Evolutionary conservation across 1,284 basidiomycete species (phyloP).

Genomic region (Violaceomyces palustris): DNA sequence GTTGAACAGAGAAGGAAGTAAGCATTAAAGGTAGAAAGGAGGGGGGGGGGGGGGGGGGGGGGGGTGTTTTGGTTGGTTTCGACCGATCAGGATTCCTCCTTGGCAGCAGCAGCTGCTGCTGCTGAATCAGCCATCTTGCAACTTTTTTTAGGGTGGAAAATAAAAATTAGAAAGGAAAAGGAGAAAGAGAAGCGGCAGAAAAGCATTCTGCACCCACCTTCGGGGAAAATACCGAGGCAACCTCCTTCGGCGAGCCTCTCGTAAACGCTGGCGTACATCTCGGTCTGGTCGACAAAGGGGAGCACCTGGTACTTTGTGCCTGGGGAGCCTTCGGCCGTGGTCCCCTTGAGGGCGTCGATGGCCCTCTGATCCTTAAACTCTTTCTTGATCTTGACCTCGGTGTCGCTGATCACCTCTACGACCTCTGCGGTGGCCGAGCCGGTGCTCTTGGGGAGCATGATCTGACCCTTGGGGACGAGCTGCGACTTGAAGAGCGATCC

Average conservation of each 20-base stretch:
- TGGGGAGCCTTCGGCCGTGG: slow-evolving; percentile 4
- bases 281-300: slow-evolving; percentile 71
- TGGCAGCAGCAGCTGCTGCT: neutral
- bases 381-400: slow-evolving; percentile 70
- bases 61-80: too few species aligned
- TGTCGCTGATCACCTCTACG: slow-evolving; percentile 82
- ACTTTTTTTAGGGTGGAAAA: neutral
- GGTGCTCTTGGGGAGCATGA: slow-evolving; percentile 79
- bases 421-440: slow-evolving; percentile 78
- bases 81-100: too few species aligned
- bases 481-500: slow-evolving; percentile 75
- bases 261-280: slow-evolving; percentile 94
- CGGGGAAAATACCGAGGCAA: slow-evolving; percentile 58
- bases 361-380: slow-evolving; percentile 62
- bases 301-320: slow-evolving; percentile 46
- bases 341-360: slow-evolving; percentile 43
- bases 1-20: too few species aligned
- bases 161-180: too few species aligned
- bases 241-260: slow-evolving; percentile 78
- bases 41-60: too few species aligned
- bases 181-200: neutral
- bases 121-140: neutral
- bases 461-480: slow-evolving; percentile 73
- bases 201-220: too few species aligned
- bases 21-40: too few species aligned